These are phyloP conservation scores for Calonectria fujianensis DNA, from an alignment of 2,329 filamentous ascomycete species.

Conservation along the genomic window DNA sequence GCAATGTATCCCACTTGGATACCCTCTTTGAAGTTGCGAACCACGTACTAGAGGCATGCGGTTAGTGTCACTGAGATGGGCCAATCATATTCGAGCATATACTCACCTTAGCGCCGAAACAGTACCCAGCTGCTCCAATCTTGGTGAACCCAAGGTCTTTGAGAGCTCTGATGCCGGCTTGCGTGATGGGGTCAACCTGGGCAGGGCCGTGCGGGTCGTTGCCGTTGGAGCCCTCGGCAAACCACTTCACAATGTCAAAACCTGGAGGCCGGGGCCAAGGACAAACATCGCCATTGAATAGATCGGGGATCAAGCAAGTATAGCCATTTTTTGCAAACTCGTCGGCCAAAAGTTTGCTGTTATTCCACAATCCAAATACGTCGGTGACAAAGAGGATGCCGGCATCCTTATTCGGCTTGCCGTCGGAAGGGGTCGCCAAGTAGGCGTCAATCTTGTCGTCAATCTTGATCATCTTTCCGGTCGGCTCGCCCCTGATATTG, in stretches of 20 bases:
- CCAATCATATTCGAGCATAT: background rate
- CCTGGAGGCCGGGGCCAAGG: slow-evolving; percentile 48
- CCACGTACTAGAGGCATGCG: slow-evolving; percentile 74
- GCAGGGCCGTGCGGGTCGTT: slow-evolving; percentile 65
- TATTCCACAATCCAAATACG: slow-evolving; percentile 62
- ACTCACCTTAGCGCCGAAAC: slow-evolving; percentile 18
- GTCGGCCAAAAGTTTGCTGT: slow-evolving; percentile 65
- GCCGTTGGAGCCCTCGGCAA: slow-evolving; percentile 65
- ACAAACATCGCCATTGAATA: slow-evolving; percentile 62
- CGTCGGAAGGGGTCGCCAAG: slow-evolving; percentile 65
- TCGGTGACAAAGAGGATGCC: slow-evolving; percentile 63
- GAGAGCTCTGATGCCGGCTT: slow-evolving; percentile 71
- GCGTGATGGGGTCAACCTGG: slow-evolving; percentile 59
- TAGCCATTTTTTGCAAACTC: slow-evolving; percentile 62
- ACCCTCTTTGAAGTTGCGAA: slow-evolving; percentile 76
- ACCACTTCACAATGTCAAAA: slow-evolving; percentile 59
- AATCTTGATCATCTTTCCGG: slow-evolving; percentile 68
- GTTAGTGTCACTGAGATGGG: background rate
- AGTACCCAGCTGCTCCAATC: slow-evolving; percentile 10
- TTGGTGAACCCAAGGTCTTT: slow-evolving; percentile 54
- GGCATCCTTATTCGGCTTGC: slow-evolving; percentile 51
- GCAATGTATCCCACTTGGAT: slow-evolving; percentile 77
- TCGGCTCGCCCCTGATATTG: slow-evolving; percentile 66
- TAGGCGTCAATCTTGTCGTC: slow-evolving; percentile 69
- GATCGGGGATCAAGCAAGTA: slow-evolving; percentile 61